phyloP scores from a whole-genome alignment of 2,329 filamentous ascomycete species.

The Colletotrichum orbiculare region DNA sequence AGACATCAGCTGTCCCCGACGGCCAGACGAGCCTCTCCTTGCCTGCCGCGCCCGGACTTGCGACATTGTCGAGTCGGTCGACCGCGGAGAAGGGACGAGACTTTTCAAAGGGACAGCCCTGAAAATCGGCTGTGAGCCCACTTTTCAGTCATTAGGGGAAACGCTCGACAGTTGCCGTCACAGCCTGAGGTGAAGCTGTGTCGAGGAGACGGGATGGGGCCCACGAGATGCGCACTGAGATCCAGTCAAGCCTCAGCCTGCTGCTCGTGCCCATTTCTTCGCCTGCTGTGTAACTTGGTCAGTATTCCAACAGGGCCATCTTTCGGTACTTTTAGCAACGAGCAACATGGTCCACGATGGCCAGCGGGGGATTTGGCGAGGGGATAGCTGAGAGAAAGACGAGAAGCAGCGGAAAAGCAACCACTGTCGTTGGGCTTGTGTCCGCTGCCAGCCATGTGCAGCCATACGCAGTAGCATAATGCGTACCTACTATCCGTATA shows the following conservation, averaged over 20 bases:
- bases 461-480: too few relatives aligned
- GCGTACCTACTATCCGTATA: too few relatives aligned
- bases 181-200: conserved; percentile 19
- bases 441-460: too few relatives aligned
- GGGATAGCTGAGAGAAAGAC: neutral
- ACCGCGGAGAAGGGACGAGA: conserved; percentile 6
- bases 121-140: conserved; percentile 1
- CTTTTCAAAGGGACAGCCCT: conserved; percentile 1
- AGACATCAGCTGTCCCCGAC: neutral
- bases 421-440: too few relatives aligned
- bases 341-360: too few relatives aligned
- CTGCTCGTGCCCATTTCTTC: neutral
- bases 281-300: too few relatives aligned
- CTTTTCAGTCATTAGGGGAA: conserved; percentile 6
- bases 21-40: conserved; percentile 22
- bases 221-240: neutral
- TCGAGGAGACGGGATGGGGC: conserved; percentile 5
- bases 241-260: conserved; percentile 1
- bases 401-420: conserved; percentile 5
- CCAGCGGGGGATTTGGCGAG: neutral
- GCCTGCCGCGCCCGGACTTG: neutral
- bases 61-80: conserved; percentile 1
- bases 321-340: too few relatives aligned
- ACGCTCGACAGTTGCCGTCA: conserved; percentile 28
- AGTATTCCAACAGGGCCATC: too few relatives aligned